Evolutionary conservation across 495 filamentous ascomycete genomes (phyloP), one percentile per base, ranked within the genome.

Genomic region (Penicillium tannophilum): DNA sequence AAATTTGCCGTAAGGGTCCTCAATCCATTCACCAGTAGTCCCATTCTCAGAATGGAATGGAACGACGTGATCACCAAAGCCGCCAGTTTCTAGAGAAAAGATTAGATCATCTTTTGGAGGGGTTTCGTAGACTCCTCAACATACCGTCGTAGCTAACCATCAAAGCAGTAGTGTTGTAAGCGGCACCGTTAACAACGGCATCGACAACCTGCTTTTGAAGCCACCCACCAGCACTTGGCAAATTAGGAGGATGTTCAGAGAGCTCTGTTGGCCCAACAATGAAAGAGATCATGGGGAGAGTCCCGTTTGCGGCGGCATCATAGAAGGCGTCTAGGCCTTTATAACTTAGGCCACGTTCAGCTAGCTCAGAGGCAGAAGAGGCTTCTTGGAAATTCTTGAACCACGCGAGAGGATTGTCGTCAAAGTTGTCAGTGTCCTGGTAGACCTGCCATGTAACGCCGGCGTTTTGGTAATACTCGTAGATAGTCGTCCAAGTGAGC

Each of bases 141-240:
- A 23, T 23, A 23, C 20, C 81, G 48, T 85, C 82, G 55, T 75
- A 85, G 31, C 76, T 81, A 49, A 85, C 77, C 52, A 85, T 80
- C 17, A 85, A 60, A 1, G 73, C 72, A 11, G 81, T 83, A 1
- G 74, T 75, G 19, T 69, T 64, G 56, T 84, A 85, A 48, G 74
- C 75, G n/a, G 77, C 74, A 36, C 79, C 79, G 45, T 63, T 73
- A 44, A 70, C 76, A 11, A 84, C 80, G 7, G 80, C 77, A 56
- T 82, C 72, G 16, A 82, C 76, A 10, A 85, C 69, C 60, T 82
- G 63, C 70, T 83, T 77, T 56, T 84, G 81, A 3, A 85, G 69
- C 81, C 81, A 84, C n/a, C 69, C 81, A 35, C 82, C 82, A 56
- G 84, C 82, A 54, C 76, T 80, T 4, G 81, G 81, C 56, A 70